Conservation (phyloP, 306 rosid species). For the Trichosanthes cucumerina region DNA sequence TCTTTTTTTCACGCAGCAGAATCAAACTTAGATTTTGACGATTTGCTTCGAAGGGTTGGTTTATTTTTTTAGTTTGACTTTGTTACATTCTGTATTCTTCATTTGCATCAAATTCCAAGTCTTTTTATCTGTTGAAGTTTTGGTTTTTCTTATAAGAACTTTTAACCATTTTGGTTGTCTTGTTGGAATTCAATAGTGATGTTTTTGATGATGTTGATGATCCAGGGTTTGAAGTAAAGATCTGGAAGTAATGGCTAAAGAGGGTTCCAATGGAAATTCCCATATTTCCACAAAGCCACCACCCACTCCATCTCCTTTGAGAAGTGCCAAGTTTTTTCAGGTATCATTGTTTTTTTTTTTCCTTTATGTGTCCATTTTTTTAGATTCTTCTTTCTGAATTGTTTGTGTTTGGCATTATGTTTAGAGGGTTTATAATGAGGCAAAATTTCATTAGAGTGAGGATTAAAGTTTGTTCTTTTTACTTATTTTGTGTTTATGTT, state of each 20-base stretch:
- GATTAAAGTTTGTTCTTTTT: not conserved
- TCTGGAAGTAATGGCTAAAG: slow-evolving; percentile 41
- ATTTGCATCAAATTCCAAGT: not conserved
- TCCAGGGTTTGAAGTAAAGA: slow-evolving; percentile 13
- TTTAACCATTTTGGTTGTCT: not conserved
- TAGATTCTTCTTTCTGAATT: not conserved
- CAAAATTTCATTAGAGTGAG: not conserved
- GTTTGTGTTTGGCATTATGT: not conserved
- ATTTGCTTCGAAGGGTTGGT: not conserved
- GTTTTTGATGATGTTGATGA: slow-evolving; percentile 2
- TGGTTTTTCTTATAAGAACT: not conserved
- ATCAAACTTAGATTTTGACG: not conserved
- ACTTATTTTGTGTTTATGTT: not conserved
- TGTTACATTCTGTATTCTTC: not conserved
- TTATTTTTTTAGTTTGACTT: not conserved
- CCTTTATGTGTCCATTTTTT: slow-evolving; percentile 4
- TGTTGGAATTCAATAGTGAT: not conserved
- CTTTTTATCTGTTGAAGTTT: not conserved
- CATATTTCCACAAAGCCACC: slow-evolving; percentile 43
- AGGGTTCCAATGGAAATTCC: slow-evolving; percentile 48
- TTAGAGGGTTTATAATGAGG: not conserved
- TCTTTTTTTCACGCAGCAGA: not conserved
- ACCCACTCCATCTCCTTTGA: slow-evolving; percentile 78
- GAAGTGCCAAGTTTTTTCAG: slow-evolving; percentile 80
- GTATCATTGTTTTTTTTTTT: slow-evolving; percentile 15